Percentiles rank a stretch among this genome's conserved stretches.
Conservation (phyloP, 2,329 filamentous ascomycete species). For the Tolypocladium album region DNA sequence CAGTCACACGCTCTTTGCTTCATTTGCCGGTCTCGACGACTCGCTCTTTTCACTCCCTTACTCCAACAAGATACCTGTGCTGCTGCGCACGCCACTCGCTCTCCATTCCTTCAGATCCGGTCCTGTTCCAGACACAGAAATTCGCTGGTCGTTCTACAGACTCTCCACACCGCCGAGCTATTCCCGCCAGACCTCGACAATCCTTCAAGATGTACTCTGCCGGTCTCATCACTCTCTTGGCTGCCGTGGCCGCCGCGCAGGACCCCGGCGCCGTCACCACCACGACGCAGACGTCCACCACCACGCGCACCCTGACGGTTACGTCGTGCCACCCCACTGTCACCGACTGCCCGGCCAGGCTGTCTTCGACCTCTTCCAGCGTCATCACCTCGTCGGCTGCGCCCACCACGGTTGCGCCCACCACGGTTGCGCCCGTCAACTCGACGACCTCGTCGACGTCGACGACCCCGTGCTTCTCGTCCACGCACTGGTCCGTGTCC, state of each 20-base stretch:
- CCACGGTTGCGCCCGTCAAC: slow-evolving; percentile 1
- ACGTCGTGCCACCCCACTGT: slow-evolving; percentile 34
- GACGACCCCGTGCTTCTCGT: slow-evolving; percentile 8
- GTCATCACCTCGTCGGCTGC: slow-evolving; percentile 16
- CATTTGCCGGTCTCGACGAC: neutral
- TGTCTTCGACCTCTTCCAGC: slow-evolving; percentile 9
- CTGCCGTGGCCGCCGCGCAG: slow-evolving; percentile 27
- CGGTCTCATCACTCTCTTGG: slow-evolving; percentile 28
- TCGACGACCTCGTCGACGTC: slow-evolving; percentile 7
- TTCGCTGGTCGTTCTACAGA: neutral
- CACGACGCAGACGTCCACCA: slow-evolving; percentile 32
- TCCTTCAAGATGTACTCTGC: slow-evolving; percentile 34
- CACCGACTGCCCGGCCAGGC: slow-evolving; percentile 29
- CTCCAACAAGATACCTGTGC: neutral
- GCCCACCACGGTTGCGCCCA: slow-evolving; percentile 11
- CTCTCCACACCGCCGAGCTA: slow-evolving; percentile 3
- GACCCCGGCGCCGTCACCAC: slow-evolving; percentile 21
- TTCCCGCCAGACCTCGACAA: neutral
- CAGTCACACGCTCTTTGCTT: neutral
- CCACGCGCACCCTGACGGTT: slow-evolving; percentile 33
- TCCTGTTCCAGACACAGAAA: neutral
- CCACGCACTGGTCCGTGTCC: slow-evolving; percentile 17
- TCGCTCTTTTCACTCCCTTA: neutral
- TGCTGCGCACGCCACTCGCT: neutral
- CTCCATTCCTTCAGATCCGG: neutral